phyloP scores from a whole-genome alignment of 1,284 basidiomycete genomes.

The Pterula multifida region DNA sequence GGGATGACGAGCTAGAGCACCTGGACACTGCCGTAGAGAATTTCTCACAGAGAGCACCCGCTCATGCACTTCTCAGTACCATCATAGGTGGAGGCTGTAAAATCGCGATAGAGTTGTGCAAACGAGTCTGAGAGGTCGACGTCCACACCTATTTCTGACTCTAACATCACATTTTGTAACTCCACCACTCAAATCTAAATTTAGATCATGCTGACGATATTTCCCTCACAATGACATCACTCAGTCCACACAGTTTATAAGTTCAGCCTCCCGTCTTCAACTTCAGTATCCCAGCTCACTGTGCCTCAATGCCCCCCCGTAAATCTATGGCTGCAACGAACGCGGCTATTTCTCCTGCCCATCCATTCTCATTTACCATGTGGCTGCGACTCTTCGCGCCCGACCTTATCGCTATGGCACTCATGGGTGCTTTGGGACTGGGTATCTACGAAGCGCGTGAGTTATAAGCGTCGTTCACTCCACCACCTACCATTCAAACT shows the following conservation, averaged over 20 bases:
- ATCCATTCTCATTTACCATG: conserved; percentile 19
- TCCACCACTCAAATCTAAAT: too few species aligned
- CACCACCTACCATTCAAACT: neutral
- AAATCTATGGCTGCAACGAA: neutral
- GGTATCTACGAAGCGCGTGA: conserved; percentile 35
- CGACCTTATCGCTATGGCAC: conserved; percentile 34
- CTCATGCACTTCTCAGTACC: conserved; percentile 81
- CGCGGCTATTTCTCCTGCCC: neutral
- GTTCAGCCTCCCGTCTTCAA: too few species aligned
- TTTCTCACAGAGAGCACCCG: conserved; percentile 84
- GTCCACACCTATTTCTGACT: neutral
- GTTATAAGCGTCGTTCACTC: conserved; percentile 8
- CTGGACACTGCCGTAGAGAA: conserved; percentile 87
- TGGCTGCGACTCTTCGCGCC: conserved; percentile 31
- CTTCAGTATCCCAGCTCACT: too few species aligned
- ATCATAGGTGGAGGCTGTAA: conserved; percentile 82
- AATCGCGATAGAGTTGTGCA: conserved; percentile 83
- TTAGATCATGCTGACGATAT: neutral
- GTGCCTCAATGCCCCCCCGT: neutral
- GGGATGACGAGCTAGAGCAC: conserved; percentile 93
- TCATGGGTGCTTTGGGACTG: conserved; percentile 32
- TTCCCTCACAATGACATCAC: neutral
- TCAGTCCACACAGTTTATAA: neutral
- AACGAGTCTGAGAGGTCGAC: conserved; percentile 42
- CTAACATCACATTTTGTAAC: neutral